Conservation (phyloP, 129 eudicot species). For the Flaveria linearis region DNA sequence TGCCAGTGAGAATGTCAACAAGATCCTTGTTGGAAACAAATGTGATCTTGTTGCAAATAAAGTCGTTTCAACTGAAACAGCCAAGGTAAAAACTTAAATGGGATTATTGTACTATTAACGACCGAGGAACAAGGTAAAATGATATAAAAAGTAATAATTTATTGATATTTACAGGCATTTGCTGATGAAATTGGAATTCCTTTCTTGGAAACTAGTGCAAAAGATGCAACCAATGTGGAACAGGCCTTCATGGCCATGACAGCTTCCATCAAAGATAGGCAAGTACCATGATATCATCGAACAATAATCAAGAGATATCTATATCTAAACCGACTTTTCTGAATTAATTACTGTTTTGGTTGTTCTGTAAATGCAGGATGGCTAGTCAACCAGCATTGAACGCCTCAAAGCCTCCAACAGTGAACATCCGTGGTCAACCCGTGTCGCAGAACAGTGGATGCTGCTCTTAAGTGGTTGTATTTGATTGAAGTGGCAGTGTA, state of each 20-base stretch:
- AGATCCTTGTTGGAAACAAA: conserved; percentile 93
- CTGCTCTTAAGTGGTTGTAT: conserved; percentile 57
- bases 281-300: background rate
- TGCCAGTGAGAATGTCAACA: conserved; percentile 93
- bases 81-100: conserved; percentile 48
- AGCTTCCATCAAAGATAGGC: conserved; percentile 82
- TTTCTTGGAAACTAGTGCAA: conserved; percentile 97
- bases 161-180: conserved; percentile 58
- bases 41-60: conserved; percentile 69
- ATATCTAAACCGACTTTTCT: background rate
- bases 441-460: conserved; percentile 78
- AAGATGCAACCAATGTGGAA: conserved; percentile 84
- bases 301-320: background rate
- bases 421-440: conserved; percentile 82
- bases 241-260: conserved; percentile 99
- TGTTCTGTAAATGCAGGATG: conserved; percentile 52
- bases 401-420: conserved; percentile 75
- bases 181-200: conserved; percentile 99
- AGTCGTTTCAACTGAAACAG: conserved; percentile 77
- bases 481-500: conserved; percentile 39
- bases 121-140: background rate
- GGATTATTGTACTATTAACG: background rate
- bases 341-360: background rate
- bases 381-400: conserved; percentile 73
- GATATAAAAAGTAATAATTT: background rate